Percentiles rank a stretch among this genome's conserved stretches.
phyloP scores from a whole-genome alignment of 257 asterid species.

The Fraxinus pennsylvanica region DNA sequence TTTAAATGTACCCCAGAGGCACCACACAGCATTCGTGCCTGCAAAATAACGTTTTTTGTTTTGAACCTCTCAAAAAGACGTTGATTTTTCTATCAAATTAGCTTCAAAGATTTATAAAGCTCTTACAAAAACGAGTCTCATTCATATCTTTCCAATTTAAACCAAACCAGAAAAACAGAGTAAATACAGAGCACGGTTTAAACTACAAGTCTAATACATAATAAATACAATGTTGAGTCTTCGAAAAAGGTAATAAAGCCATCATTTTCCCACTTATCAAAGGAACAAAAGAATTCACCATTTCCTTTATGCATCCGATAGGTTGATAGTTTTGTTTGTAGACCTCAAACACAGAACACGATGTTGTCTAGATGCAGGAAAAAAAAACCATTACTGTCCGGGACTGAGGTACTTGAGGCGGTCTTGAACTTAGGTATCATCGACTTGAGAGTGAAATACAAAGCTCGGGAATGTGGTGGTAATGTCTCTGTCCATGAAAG shows the following conservation, averaged over 20 bases:
- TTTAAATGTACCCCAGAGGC: too few species aligned
- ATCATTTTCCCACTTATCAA: slow-evolving; percentile 1
- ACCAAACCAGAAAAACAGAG: background rate
- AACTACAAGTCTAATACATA: slow-evolving; percentile 13
- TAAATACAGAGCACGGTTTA: slow-evolving; percentile 18
- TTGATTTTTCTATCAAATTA: background rate
- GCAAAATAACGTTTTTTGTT: background rate
- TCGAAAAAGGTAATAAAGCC: slow-evolving; percentile 4
- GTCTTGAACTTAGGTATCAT: slow-evolving; percentile 47
- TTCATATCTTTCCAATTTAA: background rate
- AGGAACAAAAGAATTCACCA: slow-evolving; percentile 33
- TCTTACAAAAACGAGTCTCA: background rate
- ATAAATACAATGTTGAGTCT: slow-evolving; percentile 13
- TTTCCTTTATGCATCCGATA: slow-evolving; percentile 31
- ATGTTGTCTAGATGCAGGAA: background rate
- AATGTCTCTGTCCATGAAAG: slow-evolving; percentile 61
- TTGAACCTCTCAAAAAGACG: background rate
- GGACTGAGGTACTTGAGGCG: slow-evolving; percentile 6
- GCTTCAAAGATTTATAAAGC: background rate
- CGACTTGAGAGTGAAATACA: slow-evolving; percentile 84
- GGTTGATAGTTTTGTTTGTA: slow-evolving; percentile 18
- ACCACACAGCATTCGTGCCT: too few species aligned
- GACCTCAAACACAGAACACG: slow-evolving; percentile 8
- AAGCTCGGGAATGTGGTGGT: slow-evolving; percentile 93
- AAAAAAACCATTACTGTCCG: background rate